Base-by-base conservation (phyloP, 2,329 filamentous ascomycete genomes). In the Beauveria scarabaeidicola region DNA sequence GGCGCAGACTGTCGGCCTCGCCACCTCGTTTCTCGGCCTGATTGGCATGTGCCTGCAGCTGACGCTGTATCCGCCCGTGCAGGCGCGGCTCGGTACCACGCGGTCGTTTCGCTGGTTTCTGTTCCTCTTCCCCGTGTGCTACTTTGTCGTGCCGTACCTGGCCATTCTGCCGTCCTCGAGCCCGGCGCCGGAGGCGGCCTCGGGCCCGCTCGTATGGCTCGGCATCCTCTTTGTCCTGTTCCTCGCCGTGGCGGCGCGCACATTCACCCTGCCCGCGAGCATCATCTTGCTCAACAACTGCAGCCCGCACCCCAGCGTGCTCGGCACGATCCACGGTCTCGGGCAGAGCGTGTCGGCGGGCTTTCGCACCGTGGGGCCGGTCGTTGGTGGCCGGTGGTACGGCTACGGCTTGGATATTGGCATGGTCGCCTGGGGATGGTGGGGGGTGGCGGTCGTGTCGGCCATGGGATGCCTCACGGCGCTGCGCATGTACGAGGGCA, bases 171-270 rank as follows among this genome's bases (percentile, higher is more conserved):
- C 85, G 0, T 81, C 82, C 3, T 61, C 74, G 54, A 66, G 77
- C 43, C 67, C 72, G 2, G 64, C 77, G 0, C 74, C 77, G 0
- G 69, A 68, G 11, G 76, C 79, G 0, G 76, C 79, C 0, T 76
- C 75, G 0, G 81, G 80, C 0, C 62, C 77, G 23, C 70, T 77
- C 59, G 74, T 87, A 38, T 89, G 84, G 86, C 72, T 79, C 1
- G 80, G 80, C 17, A 85, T 89, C 61, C 76, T 79, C 0, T 67
- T 82, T 2, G 84, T 90, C 1, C 76, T 90, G 1, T 77, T 83
- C 17, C 69, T 91, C 9, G 89, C 92, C 68, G 88, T 91, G 17
- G 77, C 86, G 4, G 88, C 86, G 0, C 79, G 89, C 29, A 93
- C 89, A 0, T 90, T 92, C 66, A 80, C 80, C 0, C 71, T 82